Evolutionary conservation across 441 rosid genomes (phyloP).

Genomic region (Francoa sonchifolia): DNA sequence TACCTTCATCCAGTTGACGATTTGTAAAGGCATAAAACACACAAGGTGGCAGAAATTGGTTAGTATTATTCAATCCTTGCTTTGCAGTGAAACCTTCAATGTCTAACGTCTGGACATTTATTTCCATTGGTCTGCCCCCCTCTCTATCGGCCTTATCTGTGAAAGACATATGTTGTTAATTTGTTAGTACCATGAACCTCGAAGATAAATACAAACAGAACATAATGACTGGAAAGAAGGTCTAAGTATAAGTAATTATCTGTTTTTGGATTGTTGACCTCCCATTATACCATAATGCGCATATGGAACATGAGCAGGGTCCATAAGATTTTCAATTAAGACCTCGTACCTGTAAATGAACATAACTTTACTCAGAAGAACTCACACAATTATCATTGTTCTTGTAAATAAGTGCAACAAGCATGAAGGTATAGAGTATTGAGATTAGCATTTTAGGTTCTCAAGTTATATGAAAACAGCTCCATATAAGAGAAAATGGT

Average conservation of each 20-base stretch:
- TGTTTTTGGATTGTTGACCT: constrained; percentile 28
- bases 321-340: constrained; percentile 78
- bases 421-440: too few species aligned
- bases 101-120: constrained; percentile 36
- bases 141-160: constrained; percentile 69
- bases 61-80: constrained; percentile 45
- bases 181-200: constrained; percentile 1
- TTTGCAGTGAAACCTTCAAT: constrained; percentile 39
- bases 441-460: too few species aligned
- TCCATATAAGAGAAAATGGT: too few species aligned
- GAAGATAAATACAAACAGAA: neutral
- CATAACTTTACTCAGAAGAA: neutral
- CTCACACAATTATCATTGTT: too few species aligned
- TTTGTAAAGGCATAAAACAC: constrained; percentile 40
- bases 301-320: constrained; percentile 91
- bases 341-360: constrained; percentile 65
- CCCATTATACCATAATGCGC: constrained; percentile 76
- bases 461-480: too few species aligned
- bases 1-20: constrained; percentile 21
- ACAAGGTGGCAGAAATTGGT: constrained; percentile 61
- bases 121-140: constrained; percentile 70
- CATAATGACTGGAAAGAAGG: neutral
- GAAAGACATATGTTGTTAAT: constrained; percentile 7
- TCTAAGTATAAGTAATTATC: constrained; percentile 1
- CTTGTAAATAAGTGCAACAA: too few species aligned